Percentiles rank a stretch among this genome's conserved stretches.
Conservation (phyloP, 495 filamentous ascomycete genomes). For the Lasiosphaeriaceae sp. region DNA sequence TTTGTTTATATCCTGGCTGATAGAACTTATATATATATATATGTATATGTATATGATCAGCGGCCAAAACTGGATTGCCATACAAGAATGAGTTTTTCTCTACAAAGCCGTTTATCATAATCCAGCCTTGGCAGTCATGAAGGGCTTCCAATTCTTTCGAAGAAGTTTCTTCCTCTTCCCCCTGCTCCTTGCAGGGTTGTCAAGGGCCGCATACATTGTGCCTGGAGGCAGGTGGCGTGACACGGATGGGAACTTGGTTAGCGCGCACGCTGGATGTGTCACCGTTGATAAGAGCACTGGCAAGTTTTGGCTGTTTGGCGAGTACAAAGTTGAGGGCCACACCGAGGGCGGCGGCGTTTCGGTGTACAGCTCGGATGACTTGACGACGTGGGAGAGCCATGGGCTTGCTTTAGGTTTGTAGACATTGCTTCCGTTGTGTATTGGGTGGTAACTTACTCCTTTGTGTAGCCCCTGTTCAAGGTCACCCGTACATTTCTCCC, state of each 20-base stretch:
- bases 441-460: constrained; percentile 14
- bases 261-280: constrained; percentile 40
- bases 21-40: too few relatives aligned
- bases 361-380: constrained; percentile 36
- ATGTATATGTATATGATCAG: too few relatives aligned
- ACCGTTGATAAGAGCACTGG: constrained; percentile 32
- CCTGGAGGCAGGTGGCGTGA: constrained; percentile 43
- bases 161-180: too few relatives aligned
- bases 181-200: constrained; percentile 5
- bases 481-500: constrained; percentile 34
- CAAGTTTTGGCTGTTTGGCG: constrained; percentile 43
- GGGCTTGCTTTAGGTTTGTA: constrained; percentile 34
- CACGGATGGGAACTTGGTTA: constrained; percentile 38
- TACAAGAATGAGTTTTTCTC: too few relatives aligned
- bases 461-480: constrained; percentile 28
- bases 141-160: neutral
- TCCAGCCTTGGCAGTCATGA: too few relatives aligned
- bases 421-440: neutral
- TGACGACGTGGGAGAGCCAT: constrained; percentile 39
- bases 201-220: constrained; percentile 38
- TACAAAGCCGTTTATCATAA: too few relatives aligned
- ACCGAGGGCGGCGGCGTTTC: constrained; percentile 40
- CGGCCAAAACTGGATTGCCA: too few relatives aligned
- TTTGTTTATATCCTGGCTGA: too few relatives aligned
- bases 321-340: constrained; percentile 42